Evolutionary conservation across 1,139 yeast genomes (phyloP), one percentile per base, ranked within the genome.

Genomic region (Scheffersomyces lignicola): DNA sequence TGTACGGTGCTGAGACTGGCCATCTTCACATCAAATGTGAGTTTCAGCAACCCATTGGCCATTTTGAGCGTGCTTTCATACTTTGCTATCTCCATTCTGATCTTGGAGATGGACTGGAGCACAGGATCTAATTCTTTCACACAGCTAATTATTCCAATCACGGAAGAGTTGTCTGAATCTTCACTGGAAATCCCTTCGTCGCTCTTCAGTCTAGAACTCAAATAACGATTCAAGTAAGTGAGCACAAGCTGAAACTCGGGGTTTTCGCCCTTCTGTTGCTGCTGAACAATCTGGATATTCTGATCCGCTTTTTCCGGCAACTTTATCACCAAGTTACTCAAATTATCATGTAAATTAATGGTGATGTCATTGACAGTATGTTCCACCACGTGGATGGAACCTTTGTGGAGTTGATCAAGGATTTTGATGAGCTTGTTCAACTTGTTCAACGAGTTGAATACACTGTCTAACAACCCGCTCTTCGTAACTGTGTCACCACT

Each of bases 11-110:
- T 62, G 34, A 70, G 52, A 26, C 59, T 56, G 18, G 54, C 49
- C 29, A 67, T 48, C 29, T 60, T 58, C 9, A 60, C 46, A 38
- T 70, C 74, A 35, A 68, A 62, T 24, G 48, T 44, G 14, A 69
- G 44, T 38, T 57, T 58, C 7, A 47, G 40, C 16, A 69, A 49
- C 3, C 70, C 72, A 42, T 67, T 67, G 2, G 52, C 32, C 30
- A 67, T 49, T 32, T 43, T 54, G 22, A 42, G 29, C 13, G 32
- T 38, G n/a, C 31, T 40, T 2, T 34, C 37, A 6, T 36, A 32
- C 8, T 41, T 39, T 3, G 34, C 34, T 7, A 53, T 36, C 11
- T 38, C 39, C 7, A 31, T 24, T 29, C 45, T 44, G n/a, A 60
- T 51, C 2, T 42, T 38, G 7, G 41, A 39, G 12, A 61, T 52